Evolutionary conservation across 2,329 filamentous ascomycete species (phyloP).

Genomic region (Pseudogymnoascus sp.): DNA sequence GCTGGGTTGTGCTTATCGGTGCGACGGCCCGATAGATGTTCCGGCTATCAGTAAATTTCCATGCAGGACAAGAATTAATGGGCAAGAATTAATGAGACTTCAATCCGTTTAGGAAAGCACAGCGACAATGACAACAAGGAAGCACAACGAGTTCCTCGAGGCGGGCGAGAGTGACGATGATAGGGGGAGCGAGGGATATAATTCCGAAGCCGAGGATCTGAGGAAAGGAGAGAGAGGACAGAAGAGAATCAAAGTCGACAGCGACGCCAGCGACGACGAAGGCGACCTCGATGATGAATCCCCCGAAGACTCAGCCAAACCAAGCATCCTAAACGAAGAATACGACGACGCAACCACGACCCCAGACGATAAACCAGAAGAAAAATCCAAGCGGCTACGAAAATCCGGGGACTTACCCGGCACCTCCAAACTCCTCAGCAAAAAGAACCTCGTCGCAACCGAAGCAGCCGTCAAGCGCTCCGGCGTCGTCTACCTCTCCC

Average conservation of each 20-base stretch:
- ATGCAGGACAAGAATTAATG: neutral
- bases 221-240: conserved; percentile 56
- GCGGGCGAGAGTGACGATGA: conserved; percentile 53
- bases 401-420: conserved; percentile 38
- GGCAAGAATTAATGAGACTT: neutral
- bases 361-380: conserved; percentile 19
- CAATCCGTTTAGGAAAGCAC: neutral
- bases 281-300: conserved; percentile 24
- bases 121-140: conserved; percentile 56
- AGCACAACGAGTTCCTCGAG: conserved; percentile 67
- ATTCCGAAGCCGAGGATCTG: conserved; percentile 61
- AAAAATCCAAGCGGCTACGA: conserved; percentile 24
- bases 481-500: conserved; percentile 76
- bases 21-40: neutral
- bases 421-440: conserved; percentile 50
- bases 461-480: conserved; percentile 63
- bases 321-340: conserved; percentile 27
- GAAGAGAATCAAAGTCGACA: conserved; percentile 58
- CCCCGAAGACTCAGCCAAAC: conserved; percentile 27
- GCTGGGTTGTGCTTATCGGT: neutral
- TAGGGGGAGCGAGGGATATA: conserved; percentile 46
- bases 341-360: conserved; percentile 27
- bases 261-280: conserved; percentile 36
- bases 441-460: conserved; percentile 62
- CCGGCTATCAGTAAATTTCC: conserved; percentile 9